Percentiles rank a stretch among this genome's conserved stretches.
These are phyloP conservation scores for Neocatenulostroma microsporum DNA, from an alignment of 2,329 filamentous ascomycete species.

Conservation along the genomic window DNA sequence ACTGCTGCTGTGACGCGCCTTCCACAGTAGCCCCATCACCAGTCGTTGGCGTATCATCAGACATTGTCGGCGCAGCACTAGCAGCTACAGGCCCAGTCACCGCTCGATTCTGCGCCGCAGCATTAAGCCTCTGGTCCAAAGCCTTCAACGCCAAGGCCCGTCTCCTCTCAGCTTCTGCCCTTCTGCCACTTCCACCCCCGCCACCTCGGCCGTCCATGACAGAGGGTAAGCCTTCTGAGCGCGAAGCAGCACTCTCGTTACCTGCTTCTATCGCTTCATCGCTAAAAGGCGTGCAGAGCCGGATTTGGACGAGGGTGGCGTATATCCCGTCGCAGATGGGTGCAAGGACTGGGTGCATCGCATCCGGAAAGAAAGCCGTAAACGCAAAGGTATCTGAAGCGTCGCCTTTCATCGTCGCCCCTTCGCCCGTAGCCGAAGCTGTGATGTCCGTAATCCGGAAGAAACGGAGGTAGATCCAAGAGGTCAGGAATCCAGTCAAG, in stretches of 20 bases:
- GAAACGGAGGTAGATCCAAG: slow-evolving; percentile 95
- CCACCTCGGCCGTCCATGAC: slow-evolving; percentile 46
- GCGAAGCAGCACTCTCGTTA: slow-evolving; percentile 61
- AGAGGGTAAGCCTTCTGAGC: slow-evolving; percentile 54
- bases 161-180: slow-evolving; percentile 85
- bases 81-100: slow-evolving; percentile 6
- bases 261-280: slow-evolving; percentile 68
- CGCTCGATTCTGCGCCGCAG: slow-evolving; percentile 49
- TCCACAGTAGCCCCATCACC: no score
- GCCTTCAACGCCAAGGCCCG: slow-evolving; percentile 84
- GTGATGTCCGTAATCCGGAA: slow-evolving; percentile 60
- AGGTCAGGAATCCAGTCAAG: slow-evolving; percentile 71
- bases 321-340: slow-evolving; percentile 69
- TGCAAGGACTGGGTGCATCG: slow-evolving; percentile 68
- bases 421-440: slow-evolving; percentile 40
- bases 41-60: no score
- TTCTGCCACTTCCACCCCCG: slow-evolving; percentile 49
- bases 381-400: slow-evolving; percentile 95
- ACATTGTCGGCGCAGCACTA: no score
- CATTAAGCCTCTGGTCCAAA: slow-evolving; percentile 81
- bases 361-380: slow-evolving; percentile 86
- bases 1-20: no score
- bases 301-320: slow-evolving; percentile 63
- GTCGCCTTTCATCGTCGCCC: slow-evolving; percentile 65
- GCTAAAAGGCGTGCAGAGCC: slow-evolving; percentile 78